Conservation (phyloP, 441 rosid species). For the Bocquillonia castaneifolia region DNA sequence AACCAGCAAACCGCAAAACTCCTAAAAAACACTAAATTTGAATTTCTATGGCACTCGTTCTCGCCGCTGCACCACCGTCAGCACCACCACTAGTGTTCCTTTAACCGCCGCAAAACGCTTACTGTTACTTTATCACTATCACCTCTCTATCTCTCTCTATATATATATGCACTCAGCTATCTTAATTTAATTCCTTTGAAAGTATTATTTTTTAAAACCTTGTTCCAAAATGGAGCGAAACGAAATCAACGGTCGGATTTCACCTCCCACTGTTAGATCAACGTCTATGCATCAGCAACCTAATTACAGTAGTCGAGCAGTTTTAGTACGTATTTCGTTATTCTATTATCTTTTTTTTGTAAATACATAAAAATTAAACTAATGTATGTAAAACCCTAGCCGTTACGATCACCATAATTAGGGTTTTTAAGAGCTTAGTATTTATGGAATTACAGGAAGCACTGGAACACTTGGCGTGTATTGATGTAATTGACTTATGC, state of each 20-base stretch:
- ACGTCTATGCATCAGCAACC: conserved; percentile 29
- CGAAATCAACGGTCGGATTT: conserved; percentile 28
- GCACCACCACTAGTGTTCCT: no score
- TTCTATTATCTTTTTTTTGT: neutral
- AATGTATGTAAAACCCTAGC: conserved; percentile 3
- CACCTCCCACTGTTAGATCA: conserved; percentile 28
- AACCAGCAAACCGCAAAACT: no score
- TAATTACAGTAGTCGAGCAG: conserved; percentile 43
- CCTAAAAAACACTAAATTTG: neutral
- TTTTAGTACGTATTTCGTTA: conserved; percentile 34
- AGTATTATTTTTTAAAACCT: neutral
- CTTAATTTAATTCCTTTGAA: neutral
- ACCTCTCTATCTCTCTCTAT: neutral
- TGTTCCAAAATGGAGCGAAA: conserved; percentile 34
- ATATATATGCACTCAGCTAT: no score
- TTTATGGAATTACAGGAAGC: conserved; percentile 54
- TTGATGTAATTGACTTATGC: conserved; percentile 65
- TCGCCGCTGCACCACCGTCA: conserved; percentile 1
- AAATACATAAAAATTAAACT: neutral
- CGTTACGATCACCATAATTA: neutral
- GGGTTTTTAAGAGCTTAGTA: conserved; percentile 10
- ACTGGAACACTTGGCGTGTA: conserved; percentile 65
- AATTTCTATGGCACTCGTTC: conserved; percentile 6
- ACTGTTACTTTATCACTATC: neutral
- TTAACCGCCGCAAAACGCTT: neutral